These are phyloP conservation scores for Citrus mangshanensis DNA, from an alignment of 345 rosid species.

Conservation along the genomic window DNA sequence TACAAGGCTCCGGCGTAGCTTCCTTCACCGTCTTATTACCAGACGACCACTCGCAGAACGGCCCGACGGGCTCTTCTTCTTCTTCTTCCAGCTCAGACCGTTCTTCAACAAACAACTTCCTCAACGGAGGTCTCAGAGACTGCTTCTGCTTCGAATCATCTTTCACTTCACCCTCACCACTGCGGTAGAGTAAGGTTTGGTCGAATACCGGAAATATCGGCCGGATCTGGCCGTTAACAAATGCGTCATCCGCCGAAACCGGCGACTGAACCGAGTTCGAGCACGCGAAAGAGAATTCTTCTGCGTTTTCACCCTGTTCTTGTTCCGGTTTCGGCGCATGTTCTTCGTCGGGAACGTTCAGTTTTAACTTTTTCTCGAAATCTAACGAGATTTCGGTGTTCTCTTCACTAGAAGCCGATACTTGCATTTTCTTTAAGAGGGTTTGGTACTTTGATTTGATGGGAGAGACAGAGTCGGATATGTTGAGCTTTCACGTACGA, in stretches of 20 bases:
- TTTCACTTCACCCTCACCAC: not conserved
- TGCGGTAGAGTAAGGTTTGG: slow-evolving; percentile 25
- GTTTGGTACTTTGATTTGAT: not conserved
- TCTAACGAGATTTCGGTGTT: slow-evolving; percentile 17
- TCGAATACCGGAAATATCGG: slow-evolving; percentile 45
- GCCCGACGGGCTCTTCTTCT: slow-evolving; percentile 13
- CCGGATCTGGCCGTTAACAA: slow-evolving; percentile 53
- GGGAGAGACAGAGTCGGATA: not conserved
- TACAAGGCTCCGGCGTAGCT: slow-evolving; percentile 42
- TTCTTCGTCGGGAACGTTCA: not conserved
- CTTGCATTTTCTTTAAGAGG: not conserved
- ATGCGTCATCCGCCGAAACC: slow-evolving; percentile 45
- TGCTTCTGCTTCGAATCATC: not conserved
- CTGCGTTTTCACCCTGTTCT: slow-evolving; percentile 22
- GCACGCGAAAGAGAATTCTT: slow-evolving; percentile 49
- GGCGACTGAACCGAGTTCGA: slow-evolving; percentile 34
- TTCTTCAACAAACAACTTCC: slow-evolving; percentile 41
- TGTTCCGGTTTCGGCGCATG: not conserved
- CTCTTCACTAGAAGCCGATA: not conserved
- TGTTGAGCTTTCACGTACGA: not conserved
- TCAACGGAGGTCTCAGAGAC: slow-evolving; percentile 25
- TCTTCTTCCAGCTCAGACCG: slow-evolving; percentile 13
- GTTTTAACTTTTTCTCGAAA: slow-evolving; percentile 19
- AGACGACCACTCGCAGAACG: slow-evolving; percentile 40
- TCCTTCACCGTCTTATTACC: slow-evolving; percentile 30